Evolutionary conservation across 1,284 basidiomycete species (phyloP).

Genomic region (Ganoderma meredithae): DNA sequence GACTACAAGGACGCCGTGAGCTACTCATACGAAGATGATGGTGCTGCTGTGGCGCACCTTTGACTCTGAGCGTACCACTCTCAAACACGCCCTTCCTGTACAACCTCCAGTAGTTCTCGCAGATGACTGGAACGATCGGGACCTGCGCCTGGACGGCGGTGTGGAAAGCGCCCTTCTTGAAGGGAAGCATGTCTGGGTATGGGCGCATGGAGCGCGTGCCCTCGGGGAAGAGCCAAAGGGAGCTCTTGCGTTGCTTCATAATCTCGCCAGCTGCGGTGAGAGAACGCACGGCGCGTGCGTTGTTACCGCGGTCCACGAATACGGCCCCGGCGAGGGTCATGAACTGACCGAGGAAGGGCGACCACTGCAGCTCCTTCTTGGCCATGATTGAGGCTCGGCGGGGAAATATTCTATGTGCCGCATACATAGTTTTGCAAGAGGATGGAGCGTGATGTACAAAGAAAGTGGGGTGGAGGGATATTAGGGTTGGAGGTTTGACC

Average conservation of each 20-base stretch:
- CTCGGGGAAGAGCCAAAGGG: constrained; percentile 93
- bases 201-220: constrained; percentile 85
- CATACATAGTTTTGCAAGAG: constrained; percentile 2
- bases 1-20: constrained; percentile 51
- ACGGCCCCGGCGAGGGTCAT: constrained; percentile 93
- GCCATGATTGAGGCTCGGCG: constrained; percentile 89
- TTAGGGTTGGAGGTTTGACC: constrained; percentile 19
- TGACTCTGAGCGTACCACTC: constrained; percentile 79
- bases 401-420: constrained; percentile 77
- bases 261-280: constrained; percentile 81
- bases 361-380: constrained; percentile 90
- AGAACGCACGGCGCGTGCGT: constrained; percentile 76
- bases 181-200: constrained; percentile 76
- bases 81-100: constrained; percentile 86
- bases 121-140: constrained; percentile 91
- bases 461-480: neutral
- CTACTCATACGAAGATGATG: neutral
- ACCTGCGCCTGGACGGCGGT: constrained; percentile 90
- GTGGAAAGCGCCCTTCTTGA: constrained; percentile 99
- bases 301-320: constrained; percentile 92
- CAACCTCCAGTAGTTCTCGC: constrained; percentile 92
- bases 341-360: constrained; percentile 90
- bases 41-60: constrained; percentile 64
- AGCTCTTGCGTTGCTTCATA: constrained; percentile 81
- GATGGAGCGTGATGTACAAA: neutral